Evolutionary conservation across 306 rosid genomes (phyloP), one percentile per base, ranked within the genome.

Genomic region (Boehmeria nivea): DNA sequence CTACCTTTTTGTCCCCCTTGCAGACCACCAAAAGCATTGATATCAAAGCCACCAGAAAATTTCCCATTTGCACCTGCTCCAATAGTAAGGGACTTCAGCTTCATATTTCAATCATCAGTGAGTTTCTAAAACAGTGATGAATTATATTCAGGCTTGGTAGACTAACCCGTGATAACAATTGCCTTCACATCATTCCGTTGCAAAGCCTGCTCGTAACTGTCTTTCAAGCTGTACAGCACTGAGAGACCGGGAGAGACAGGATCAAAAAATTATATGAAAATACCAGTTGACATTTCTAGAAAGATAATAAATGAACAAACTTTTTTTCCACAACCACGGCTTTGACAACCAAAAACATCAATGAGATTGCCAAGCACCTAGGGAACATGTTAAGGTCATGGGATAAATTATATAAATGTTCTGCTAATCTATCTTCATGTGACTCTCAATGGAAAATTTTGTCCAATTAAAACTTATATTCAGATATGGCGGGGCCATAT

Each of bases 11-110:
- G 61, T 10, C 79, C 82, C 51, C 71, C 75, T 71, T 72, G 94
- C 43, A 71, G 22, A 59, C 85, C 83, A 56, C 80, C 87, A 45
- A 91, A 91, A 54, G 93, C 83, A 51, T 64, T 19, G 17, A 91
- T 87, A 58, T 91, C 98, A 66, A 91, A 91, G 25, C 98, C 98
- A 60, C 98, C 98, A n/a, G 98, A 90, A 77, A 90, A 90, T 60
- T 63, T 87, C 17, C 95, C 87, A 66, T 65, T 87, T 8, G 94
- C 95, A 68, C 98, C 98, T 90, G 58, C 47, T 61, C 60, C 64
- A 46, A 21, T 25, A 57, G 63, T 49, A 57, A 28, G 58, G 34
- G 36, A 59, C 25, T 21, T 70, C 54, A 66, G 17, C 47, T 47
- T 67, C 57, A 67, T 39, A 36, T 37, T 27, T 45, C 44, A 61